A percentile compares a stretch with the other conserved stretches of the same genome.
phyloP scores from a whole-genome alignment of 495 filamentous ascomycete species.

The Hypoxylon fragiforme region DNA sequence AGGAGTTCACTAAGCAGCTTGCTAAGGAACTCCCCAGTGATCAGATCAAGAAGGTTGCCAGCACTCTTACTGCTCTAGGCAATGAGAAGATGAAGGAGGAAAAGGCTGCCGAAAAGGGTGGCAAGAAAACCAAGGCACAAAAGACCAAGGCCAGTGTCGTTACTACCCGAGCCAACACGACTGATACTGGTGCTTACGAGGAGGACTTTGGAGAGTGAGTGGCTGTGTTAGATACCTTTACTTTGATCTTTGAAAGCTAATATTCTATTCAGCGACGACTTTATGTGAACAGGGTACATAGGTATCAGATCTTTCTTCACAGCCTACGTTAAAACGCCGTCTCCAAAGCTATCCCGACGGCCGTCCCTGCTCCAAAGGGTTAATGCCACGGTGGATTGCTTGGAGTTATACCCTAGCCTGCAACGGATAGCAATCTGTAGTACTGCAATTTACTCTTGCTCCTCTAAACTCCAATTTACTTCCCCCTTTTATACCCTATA shows the following conservation, averaged over 20 bases:
- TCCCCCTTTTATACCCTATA: background rate
- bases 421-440: slow-evolving; percentile 7
- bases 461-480: background rate
- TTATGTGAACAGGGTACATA: slow-evolving; percentile 49
- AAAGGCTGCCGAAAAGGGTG: slow-evolving; percentile 89
- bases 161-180: slow-evolving; percentile 65
- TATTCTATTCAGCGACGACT: slow-evolving; percentile 47
- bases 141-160: slow-evolving; percentile 89
- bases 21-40: slow-evolving; percentile 84
- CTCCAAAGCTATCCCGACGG: background rate
- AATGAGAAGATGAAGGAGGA: slow-evolving; percentile 99
- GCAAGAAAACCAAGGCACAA: slow-evolving; percentile 92
- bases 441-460: slow-evolving; percentile 9
- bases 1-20: slow-evolving; percentile 86
- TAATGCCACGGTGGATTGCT: slow-evolving; percentile 1
- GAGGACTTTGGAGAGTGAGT: slow-evolving; percentile 80
- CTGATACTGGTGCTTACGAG: slow-evolving; percentile 75
- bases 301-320: slow-evolving; percentile 4
- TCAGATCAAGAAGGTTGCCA: slow-evolving; percentile 94
- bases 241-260: slow-evolving; percentile 22
- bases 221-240: no score
- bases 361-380: slow-evolving; percentile 1
- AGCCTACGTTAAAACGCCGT: slow-evolving; percentile 7
- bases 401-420: slow-evolving; percentile 13
- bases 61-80: slow-evolving; percentile 75